Evolutionary conservation across 2,329 filamentous ascomycete genomes (phyloP), one percentile per base, ranked within the genome.

Genomic region (Lachnellula hyalina): DNA sequence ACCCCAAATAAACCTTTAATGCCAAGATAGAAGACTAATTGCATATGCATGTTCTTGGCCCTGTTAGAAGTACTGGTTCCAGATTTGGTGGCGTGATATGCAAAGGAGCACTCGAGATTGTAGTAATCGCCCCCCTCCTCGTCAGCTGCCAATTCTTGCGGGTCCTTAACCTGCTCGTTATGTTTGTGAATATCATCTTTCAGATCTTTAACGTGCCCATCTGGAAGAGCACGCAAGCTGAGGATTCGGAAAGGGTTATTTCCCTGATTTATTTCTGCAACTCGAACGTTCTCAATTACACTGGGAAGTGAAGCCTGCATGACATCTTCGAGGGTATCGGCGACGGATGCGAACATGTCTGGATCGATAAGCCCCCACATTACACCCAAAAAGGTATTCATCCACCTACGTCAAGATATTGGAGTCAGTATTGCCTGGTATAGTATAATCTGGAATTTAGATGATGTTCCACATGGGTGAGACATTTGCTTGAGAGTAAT

Each of bases 41-140:
- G 88, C 90, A 96, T 96, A 66, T 96, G 92, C 90, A 96, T 96
- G 69, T 96, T 97, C 62, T 87, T 83, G 5, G 91, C 90, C 71
- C 92, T 94, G 46, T 89, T 87, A 2, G 89, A 87, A 14, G 90
- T 80, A 47, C 85, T 82, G 55, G 77, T 77, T 5, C 82, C 79
- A 2, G 82, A 86, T 12, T 91, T 91, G 68, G 86, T 84, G 9
- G 93, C 90, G 67, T 96, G 91, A 69, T 96, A 96, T 1, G 92
- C 92, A 65, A 96, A 86, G 0, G 90, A 90, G 25, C 89, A 86
- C 70, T 96, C 92, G 48, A 96, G 77, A 65, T 96, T 96, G 76
- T 96, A 96, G 68, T 89, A 96, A 59, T 92, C 89, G 14, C 91
- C 92, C 5, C 90, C 91, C 66, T 96, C 89, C 67, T 96, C 92